These are phyloP conservation scores for Abrus precatorius DNA, from an alignment of 306 rosid species.

Conservation along the genomic window DNA sequence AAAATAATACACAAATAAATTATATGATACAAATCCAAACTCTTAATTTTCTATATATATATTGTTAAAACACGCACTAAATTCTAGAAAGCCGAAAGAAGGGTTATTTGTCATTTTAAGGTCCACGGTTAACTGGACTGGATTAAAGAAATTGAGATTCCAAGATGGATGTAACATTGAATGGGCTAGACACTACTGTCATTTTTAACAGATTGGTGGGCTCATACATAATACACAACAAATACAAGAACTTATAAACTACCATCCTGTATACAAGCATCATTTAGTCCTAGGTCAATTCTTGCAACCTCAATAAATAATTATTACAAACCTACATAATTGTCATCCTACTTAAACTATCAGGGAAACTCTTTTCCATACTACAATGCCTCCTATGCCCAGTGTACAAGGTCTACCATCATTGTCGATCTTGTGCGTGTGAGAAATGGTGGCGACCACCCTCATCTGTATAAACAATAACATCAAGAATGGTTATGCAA, in stretches of 20 bases:
- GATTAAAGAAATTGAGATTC: too few species aligned
- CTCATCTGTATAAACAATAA: conserved; percentile 61
- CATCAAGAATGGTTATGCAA: conserved; percentile 29
- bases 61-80: too few species aligned
- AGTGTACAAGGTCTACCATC: conserved; percentile 35
- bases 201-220: neutral
- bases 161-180: too few species aligned
- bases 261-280: conserved; percentile 57
- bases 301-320: conserved; percentile 52
- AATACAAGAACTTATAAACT: conserved; percentile 46
- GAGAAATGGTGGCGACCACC: conserved; percentile 63
- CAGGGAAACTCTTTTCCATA: conserved; percentile 43
- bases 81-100: neutral
- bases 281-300: conserved; percentile 58
- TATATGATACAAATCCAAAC: too few species aligned
- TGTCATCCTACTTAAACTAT: conserved; percentile 55
- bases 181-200: neutral
- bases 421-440: conserved; percentile 60
- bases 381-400: conserved; percentile 20
- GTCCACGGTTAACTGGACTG: neutral
- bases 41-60: too few species aligned
- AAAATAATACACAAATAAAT: too few species aligned
- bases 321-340: conserved; percentile 54
- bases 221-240: conserved; percentile 21
- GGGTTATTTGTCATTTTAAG: neutral